Conservation (phyloP, 108 stramenopile species). For the Stephanodiscus triporus region DNA sequence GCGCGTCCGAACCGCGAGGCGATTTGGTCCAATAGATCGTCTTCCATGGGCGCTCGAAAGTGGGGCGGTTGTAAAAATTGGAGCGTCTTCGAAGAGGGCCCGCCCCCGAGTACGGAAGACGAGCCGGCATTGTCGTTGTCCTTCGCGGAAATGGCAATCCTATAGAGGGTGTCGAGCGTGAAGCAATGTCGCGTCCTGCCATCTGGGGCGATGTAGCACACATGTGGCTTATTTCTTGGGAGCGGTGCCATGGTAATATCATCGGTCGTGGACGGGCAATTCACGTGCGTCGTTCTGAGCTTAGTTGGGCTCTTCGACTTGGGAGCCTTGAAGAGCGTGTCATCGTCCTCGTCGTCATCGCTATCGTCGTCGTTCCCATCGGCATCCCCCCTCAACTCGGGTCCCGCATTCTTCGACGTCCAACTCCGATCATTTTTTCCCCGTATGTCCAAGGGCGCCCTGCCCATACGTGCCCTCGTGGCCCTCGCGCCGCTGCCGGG, state of each 20-base stretch:
- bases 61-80: conserved; percentile 84
- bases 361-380: no score
- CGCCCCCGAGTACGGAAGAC: no score
- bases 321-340: not conserved
- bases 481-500: conserved; percentile 17
- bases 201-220: conserved; percentile 77
- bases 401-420: not conserved
- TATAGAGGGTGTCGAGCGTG: conserved; percentile 76
- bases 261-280: conserved; percentile 65
- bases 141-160: conserved; percentile 59
- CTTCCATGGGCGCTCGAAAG: conserved; percentile 79
- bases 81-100: conserved; percentile 1
- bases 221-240: conserved; percentile 55
- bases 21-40: conserved; percentile 82
- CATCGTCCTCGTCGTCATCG: conserved; percentile 8
- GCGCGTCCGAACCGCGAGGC: conserved; percentile 73
- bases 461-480: conserved; percentile 15
- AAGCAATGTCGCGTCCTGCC: conserved; percentile 71
- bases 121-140: conserved; percentile 22
- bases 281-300: conserved; percentile 35
- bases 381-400: not conserved
- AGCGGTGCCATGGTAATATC: conserved; percentile 67
- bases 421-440: conserved; percentile 29
- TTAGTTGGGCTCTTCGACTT: conserved; percentile 29
- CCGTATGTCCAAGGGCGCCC: conserved; percentile 48